phyloP scores from a whole-genome alignment of 2,329 filamentous ascomycete species.

The Triangularia verruculosa region DNA sequence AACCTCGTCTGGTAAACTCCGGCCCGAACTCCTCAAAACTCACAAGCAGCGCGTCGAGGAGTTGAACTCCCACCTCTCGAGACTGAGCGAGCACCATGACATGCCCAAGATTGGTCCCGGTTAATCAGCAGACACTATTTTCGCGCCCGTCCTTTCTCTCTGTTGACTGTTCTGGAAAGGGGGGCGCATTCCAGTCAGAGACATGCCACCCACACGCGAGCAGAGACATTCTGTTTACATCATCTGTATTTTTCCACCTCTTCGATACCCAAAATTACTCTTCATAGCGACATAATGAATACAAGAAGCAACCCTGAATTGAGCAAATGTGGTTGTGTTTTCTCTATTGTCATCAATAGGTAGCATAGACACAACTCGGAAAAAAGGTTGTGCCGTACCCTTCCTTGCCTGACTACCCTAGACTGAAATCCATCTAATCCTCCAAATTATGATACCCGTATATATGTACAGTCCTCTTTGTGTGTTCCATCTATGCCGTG shows the following conservation, averaged over 20 bases:
- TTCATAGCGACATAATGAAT: not conserved
- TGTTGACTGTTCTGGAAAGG: not conserved
- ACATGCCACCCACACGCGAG: not conserved
- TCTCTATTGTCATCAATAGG: not conserved
- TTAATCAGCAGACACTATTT: constrained; percentile 31
- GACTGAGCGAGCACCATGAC: constrained; percentile 94
- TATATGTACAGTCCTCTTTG: not conserved
- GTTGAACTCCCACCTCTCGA: constrained; percentile 88
- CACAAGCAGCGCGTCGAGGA: constrained; percentile 97
- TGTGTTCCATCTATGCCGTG: not conserved
- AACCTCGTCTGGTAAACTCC: constrained; percentile 55
- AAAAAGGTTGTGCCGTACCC: not conserved
- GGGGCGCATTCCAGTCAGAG: not conserved
- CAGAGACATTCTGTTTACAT: not conserved
- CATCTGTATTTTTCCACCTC: not conserved
- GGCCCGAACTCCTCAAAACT: constrained; percentile 83
- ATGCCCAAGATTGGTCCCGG: constrained; percentile 73
- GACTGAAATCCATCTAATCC: not conserved
- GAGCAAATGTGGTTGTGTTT: not conserved
- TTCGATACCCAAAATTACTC: constrained; percentile 7
- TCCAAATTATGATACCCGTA: not conserved
- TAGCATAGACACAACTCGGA: not conserved
- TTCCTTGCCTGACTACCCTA: no score
- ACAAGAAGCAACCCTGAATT: not conserved
- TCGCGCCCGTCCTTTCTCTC: not conserved